Base-by-base conservation (phyloP, 306 rosid genomes). In the Prunus mume region DNA sequence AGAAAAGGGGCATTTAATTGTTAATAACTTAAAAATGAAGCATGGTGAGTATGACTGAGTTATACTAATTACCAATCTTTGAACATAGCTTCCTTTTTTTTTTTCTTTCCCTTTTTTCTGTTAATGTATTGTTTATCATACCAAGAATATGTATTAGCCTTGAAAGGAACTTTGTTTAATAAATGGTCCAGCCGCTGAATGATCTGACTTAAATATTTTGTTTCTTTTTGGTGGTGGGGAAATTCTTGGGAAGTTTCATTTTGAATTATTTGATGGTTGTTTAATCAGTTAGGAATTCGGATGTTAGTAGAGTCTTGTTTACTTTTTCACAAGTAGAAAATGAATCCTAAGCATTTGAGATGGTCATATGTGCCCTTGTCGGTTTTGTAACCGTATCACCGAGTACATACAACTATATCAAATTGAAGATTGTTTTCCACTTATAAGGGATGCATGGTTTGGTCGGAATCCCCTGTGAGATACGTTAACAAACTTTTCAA, bases 401-500 rank as follows among this genome's bases (percentile, higher is more conserved):
- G 18, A 20, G 32, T 43, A 19, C 63, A 13, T 28, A 55, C 6
- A 4, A 49, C 49, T 30, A 34, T 25, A 22, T 54, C 65, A 9
- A n/a, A 7, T n/a, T 52, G 74, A 52, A 52, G 49, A 51, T 51
- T 34, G 22, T 22, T 28, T 30, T 51, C 65, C 9, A 27, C 15
- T 7, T 22, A 56, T 22, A 12, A 57, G 54, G 54, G 38, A 6
- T 34, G 41, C 54, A 9, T 72, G 12, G 54, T 56, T 56, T 38
- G 52, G 55, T 38, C 20, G n/a, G 67, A 65, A 64, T 65, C 4
- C 3, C 30, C 22, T 18, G 63, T 46, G 54, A 8, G 65, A 76
- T 75, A 46, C 38, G 73, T 75, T 87, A 76, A 88, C 85, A 68
- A 55, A 55, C 56, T 50, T 15, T 46, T 57, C 73, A 25, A 69